Evolutionary conservation across 192 early-diverging fungal genomes (phyloP), one percentile per base, ranked within the genome.

Genomic region (Linnemannia schmuckeri): DNA sequence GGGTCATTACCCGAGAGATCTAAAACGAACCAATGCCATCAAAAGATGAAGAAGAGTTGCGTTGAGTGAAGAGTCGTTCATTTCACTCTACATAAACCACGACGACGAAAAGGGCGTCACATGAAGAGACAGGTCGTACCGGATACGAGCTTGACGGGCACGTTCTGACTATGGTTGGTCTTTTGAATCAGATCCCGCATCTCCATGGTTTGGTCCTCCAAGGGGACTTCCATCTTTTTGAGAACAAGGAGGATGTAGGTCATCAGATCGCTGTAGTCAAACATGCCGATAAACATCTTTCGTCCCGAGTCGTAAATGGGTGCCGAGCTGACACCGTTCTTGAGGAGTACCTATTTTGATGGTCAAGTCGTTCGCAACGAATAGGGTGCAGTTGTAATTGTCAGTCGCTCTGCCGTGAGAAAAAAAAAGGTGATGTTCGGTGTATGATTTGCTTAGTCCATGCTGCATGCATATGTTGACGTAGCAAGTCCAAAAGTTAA

Each of bases 1-100:
- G 96, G 96, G 75, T 97, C 96, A 70, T 93, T 92, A 9, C 93
- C 91, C n/a, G 96, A 97, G 54, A 96, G 76, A 86, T 97, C 96
- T 77, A 90, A 46, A 70, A 49, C 12, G 22, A 70, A 30, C 24
- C 4, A 70, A 46, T 27, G 30, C 6, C 13, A 9, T 5, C 24
- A 7, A 66, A 66, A 66, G 37, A 15, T 30, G 55, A 12, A 66
- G n/a, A 52, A 52, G 49, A 52, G 49, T 52, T 52, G 49, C 20
- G 17, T 3, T 52, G 17, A 52, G 49, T 52, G 6, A 22, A 4
- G 17, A 52, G 20, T 3, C 20, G 18, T 52, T 5, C 49, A 46
- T 22, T 52, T 3, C 18, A 52, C 5, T 52, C 15, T 18, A 22
- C 2, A 52, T 52, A 18, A 52, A 52, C 18, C 17, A 22, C 49